These are phyloP conservation scores for Calonectria pauciramosa DNA, from an alignment of 2,329 filamentous ascomycete genomes.

Conservation along the genomic window DNA sequence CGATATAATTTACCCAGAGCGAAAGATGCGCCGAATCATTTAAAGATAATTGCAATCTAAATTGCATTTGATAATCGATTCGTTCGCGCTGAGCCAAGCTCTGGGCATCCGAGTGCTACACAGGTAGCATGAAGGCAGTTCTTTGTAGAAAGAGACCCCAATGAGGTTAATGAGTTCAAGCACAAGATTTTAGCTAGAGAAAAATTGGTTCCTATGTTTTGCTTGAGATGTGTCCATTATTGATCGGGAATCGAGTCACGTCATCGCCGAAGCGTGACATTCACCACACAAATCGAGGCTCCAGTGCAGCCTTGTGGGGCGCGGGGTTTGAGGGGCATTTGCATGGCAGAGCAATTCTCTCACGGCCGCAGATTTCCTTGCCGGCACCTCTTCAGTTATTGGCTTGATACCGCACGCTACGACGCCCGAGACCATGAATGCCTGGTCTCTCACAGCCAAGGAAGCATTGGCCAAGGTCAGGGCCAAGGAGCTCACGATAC, in stretches of 20 bases:
- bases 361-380: background rate
- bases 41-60: background rate
- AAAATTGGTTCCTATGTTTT: background rate
- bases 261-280: background rate
- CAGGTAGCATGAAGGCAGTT: too few species aligned
- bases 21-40: background rate
- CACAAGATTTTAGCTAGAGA: background rate
- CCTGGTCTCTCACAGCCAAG: background rate
- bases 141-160: background rate
- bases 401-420: background rate
- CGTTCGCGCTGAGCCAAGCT: background rate
- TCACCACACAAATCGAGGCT: background rate
- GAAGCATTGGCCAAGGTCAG: slow-evolving; percentile 5
- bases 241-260: background rate
- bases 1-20: background rate
- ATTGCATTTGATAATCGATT: background rate
- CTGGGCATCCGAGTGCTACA: background rate
- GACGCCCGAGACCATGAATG: background rate
- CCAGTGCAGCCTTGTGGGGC: background rate
- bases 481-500: background rate
- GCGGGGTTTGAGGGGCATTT: background rate
- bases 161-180: background rate
- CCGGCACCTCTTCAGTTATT: background rate
- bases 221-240: background rate
- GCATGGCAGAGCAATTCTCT: background rate